These are phyloP conservation scores for Neohortaea acidophila DNA, from an alignment of 495 filamentous ascomycete genomes.

Conservation along the genomic window DNA sequence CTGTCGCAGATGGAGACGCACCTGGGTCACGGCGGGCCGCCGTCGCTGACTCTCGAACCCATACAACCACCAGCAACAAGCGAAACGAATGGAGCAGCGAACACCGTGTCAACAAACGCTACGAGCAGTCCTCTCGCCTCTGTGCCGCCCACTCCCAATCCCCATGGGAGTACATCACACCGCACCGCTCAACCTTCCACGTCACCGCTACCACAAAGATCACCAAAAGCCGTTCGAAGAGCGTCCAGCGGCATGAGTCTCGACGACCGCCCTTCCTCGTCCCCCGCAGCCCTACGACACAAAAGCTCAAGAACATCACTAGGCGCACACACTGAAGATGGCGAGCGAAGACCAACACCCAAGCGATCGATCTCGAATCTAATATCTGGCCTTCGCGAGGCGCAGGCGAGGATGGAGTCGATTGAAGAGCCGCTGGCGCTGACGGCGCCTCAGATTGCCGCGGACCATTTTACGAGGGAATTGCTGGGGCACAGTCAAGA, in stretches of 20 bases:
- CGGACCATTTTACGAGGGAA: conserved; percentile 53
- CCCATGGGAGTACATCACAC: too few relatives aligned
- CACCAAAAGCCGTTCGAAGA: conserved; percentile 24
- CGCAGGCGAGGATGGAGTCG: conserved; percentile 22
- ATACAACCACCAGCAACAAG: too few relatives aligned
- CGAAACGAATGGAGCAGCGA: too few relatives aligned
- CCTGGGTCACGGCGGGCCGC: too few relatives aligned
- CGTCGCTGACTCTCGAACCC: too few relatives aligned
- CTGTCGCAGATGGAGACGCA: too few relatives aligned
- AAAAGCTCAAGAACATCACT: conserved; percentile 34
- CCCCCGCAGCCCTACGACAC: conserved; percentile 26
- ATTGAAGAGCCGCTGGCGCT: conserved; percentile 30
- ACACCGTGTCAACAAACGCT: too few relatives aligned
- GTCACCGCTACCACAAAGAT: conserved; percentile 4
- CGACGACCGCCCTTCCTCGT: conserved; percentile 25
- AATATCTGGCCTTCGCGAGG: conserved; percentile 27
- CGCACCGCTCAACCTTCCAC: conserved; percentile 8
- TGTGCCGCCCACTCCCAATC: conserved; percentile 1
- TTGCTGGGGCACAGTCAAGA: conserved; percentile 43
- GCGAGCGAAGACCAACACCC: conserved; percentile 27
- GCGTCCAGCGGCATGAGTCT: conserved; percentile 34
- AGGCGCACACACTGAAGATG: conserved; percentile 32
- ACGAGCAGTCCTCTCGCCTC: not conserved
- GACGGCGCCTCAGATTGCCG: conserved; percentile 56
- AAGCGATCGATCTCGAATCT: conserved; percentile 40